phyloP scores from a whole-genome alignment of 345 rosid species.

The Populus alba region DNA sequence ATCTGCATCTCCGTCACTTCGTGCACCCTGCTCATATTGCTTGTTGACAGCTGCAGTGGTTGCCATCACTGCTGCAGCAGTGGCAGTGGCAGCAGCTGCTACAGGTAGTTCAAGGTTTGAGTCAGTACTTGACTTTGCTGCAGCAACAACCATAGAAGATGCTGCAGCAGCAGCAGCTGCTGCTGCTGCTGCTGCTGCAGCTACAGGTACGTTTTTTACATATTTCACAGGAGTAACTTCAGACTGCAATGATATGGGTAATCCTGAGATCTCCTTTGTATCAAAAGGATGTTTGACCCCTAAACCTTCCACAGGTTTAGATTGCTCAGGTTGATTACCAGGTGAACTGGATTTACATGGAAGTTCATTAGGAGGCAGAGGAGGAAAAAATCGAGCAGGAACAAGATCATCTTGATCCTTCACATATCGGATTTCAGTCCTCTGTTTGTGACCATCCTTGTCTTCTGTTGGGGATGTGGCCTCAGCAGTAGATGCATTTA shows the following conservation, averaged over 20 bases:
- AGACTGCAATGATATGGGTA: slow-evolving; percentile 36
- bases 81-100: slow-evolving; percentile 93
- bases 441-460: slow-evolving; percentile 37
- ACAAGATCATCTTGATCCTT: slow-evolving; percentile 44
- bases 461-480: slow-evolving; percentile 37
- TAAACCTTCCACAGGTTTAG: slow-evolving; percentile 41
- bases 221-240: slow-evolving; percentile 45
- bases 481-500: slow-evolving; percentile 43
- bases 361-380: slow-evolving; percentile 50
- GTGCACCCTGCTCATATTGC: slow-evolving; percentile 55
- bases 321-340: slow-evolving; percentile 33
- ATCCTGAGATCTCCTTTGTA: slow-evolving; percentile 35
- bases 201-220: slow-evolving; percentile 71
- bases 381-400: slow-evolving; percentile 57
- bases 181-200: slow-evolving; percentile 75
- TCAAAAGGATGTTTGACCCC: slow-evolving; percentile 31
- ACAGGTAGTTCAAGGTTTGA: slow-evolving; percentile 76
- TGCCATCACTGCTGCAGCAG: slow-evolving; percentile 89
- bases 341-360: slow-evolving; percentile 35
- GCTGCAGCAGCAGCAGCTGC: slow-evolving; percentile 97
- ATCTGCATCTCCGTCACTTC: slow-evolving; percentile 55
- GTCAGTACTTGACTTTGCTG: slow-evolving; percentile 59
- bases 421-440: slow-evolving; percentile 29
- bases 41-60: slow-evolving; percentile 73
- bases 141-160: slow-evolving; percentile 94